These are phyloP conservation scores for Orbilia blumenaviensis DNA, from an alignment of 2,329 filamentous ascomycete species.

Conservation along the genomic window DNA sequence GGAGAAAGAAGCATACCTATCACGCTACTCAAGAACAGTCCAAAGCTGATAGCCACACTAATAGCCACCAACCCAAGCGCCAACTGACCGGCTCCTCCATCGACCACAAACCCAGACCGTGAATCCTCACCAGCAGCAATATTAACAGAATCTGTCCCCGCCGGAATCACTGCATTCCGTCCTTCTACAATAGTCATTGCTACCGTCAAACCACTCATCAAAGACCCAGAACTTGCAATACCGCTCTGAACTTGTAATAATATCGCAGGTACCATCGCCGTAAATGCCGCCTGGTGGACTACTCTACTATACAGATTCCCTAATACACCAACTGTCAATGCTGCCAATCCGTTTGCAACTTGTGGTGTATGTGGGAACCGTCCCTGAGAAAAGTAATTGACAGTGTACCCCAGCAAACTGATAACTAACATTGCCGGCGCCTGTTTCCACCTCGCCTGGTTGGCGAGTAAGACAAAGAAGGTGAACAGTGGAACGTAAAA, in stretches of 20 bases:
- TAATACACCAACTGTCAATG: slow-evolving; percentile 77
- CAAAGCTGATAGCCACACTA: slow-evolving; percentile 52
- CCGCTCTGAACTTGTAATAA: slow-evolving; percentile 75
- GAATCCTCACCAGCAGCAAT: slow-evolving; percentile 6
- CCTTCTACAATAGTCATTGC: slow-evolving; percentile 52
- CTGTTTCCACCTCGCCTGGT: slow-evolving; percentile 82
- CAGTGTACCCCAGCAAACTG: slow-evolving; percentile 76
- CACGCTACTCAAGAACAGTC: slow-evolving; percentile 51
- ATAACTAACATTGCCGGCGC: slow-evolving; percentile 79
- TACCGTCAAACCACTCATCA: slow-evolving; percentile 61
- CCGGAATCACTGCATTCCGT: slow-evolving; percentile 9
- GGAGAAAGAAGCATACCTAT: slow-evolving; percentile 27
- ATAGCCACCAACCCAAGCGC: slow-evolving; percentile 50
- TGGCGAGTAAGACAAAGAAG: slow-evolving; percentile 63
- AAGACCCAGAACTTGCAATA: slow-evolving; percentile 69
- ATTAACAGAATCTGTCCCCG: neutral
- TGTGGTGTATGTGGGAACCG: slow-evolving; percentile 76
- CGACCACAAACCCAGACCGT: slow-evolving; percentile 33
- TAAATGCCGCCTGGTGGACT: slow-evolving; percentile 81
- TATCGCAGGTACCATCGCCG: slow-evolving; percentile 85
- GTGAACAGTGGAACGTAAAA: slow-evolving; percentile 79
- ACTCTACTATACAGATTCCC: slow-evolving; percentile 80
- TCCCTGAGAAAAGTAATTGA: slow-evolving; percentile 76
- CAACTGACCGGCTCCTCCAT: slow-evolving; percentile 47
- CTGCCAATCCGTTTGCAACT: slow-evolving; percentile 79